phyloP scores from a whole-genome alignment of 2,329 filamentous ascomycete species.

The Fusarium sp. region DNA sequence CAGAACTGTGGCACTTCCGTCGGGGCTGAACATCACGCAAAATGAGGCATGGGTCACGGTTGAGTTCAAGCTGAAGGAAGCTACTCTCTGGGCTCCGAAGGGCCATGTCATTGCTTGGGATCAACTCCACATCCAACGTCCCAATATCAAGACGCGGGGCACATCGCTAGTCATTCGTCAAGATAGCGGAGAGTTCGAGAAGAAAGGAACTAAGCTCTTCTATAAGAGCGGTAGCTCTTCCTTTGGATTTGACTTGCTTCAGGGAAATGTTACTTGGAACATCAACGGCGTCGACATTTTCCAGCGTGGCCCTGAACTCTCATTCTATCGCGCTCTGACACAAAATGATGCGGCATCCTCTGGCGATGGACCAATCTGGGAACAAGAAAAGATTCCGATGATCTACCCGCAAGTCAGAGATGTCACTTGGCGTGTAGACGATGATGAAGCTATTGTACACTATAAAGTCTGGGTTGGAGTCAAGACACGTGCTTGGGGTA shows the following conservation, averaged over 20 bases:
- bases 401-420: conserved; percentile 2
- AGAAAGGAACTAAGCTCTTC: neutral
- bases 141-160: accelerated
- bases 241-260: neutral
- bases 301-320: conserved; percentile 2
- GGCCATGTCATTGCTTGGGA: conserved; percentile 18
- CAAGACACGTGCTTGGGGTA: conserved; percentile 9
- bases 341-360: conserved; percentile 5
- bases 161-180: neutral
- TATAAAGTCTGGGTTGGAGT: conserved; percentile 23
- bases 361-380: conserved; percentile 9
- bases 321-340: conserved; percentile 5
- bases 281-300: neutral
- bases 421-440: neutral
- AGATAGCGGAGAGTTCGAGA: neutral
- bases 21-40: accelerated
- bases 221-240: neutral
- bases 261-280: conserved; percentile 10
- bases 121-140: neutral
- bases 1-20: neutral
- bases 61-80: conserved; percentile 1
- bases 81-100: neutral
- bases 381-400: neutral
- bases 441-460: neutral
- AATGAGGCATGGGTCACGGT: conserved; percentile 4